A percentile compares a stretch with the other conserved stretches of the same genome.
These are phyloP conservation scores for Phellopilus nigrolimitatus DNA, from an alignment of 1,284 basidiomycete species.

Conservation along the genomic window DNA sequence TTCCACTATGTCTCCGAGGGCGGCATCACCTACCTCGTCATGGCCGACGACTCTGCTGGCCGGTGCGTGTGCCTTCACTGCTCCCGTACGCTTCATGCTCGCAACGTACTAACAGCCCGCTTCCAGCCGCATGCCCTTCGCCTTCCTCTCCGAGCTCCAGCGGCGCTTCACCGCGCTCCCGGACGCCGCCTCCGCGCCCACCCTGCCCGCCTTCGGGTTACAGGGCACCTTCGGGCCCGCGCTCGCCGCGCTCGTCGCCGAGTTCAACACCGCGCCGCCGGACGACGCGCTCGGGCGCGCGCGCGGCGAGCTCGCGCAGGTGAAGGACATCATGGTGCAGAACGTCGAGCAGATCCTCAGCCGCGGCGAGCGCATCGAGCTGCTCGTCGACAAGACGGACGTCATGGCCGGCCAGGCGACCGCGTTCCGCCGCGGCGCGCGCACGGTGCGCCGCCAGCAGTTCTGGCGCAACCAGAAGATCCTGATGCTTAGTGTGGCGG, in stretches of 20 bases:
- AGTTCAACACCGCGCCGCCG: conserved; percentile 87
- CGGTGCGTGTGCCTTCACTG: conserved; percentile 21
- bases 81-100: neutral
- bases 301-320: conserved; percentile 86
- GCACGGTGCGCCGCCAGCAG: conserved; percentile 85
- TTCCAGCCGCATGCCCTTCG: conserved; percentile 84
- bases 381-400: conserved; percentile 97
- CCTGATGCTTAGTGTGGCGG: conserved; percentile 64
- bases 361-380: conserved; percentile 92
- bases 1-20: conserved; percentile 94
- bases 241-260: conserved; percentile 72
- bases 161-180: conserved; percentile 67
- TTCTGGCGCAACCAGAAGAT: conserved; percentile 94
- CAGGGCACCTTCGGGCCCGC: conserved; percentile 65
- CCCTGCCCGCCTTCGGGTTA: conserved; percentile 55
- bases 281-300: conserved; percentile 89
- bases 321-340: conserved; percentile 97
- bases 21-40: conserved; percentile 85
- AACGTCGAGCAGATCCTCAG: conserved; percentile 94
- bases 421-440: conserved; percentile 90
- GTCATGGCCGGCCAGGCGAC: conserved; percentile 92
- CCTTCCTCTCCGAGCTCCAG: conserved; percentile 86
- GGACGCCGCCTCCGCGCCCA: conserved; percentile 41
- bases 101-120: neutral
- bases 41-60: conserved; percentile 89